Base-by-base conservation (phyloP, 192 early-diverging fungal species). In the Entrophospora sp. region DNA sequence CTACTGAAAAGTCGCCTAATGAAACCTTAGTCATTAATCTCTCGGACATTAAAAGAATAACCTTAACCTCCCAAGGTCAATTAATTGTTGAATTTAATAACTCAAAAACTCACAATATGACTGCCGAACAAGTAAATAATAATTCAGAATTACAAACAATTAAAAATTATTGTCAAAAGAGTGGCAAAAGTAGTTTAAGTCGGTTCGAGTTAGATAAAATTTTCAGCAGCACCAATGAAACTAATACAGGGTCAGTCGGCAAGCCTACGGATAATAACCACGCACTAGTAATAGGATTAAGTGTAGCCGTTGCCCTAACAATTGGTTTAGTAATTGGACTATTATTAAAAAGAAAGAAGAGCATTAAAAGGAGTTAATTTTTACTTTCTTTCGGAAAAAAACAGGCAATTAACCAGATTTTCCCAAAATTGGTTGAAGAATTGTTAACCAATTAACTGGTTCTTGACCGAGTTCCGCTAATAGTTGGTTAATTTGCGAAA, bases 401-500 rank as follows among this genome's bases (percentile, higher is more conserved):
- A n/a, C n/a, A n/a, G n/a, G n/a, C n/a, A n/a, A n/a, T n/a, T n/a
- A n/a, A n/a, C n/a, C n/a, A n/a, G n/a, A n/a, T n/a, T n/a, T 57
- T 57, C n/a, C 30, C n/a, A 35, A 37, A 37, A 8, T 4, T 35
- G 56, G 32, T 35, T 58, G 31, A 0, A 35, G 1, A 37, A 58
- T 58, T 35, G 56, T 8, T 38, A 58, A 18, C 16, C 56, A 58
- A 8, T 34, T 36, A 58, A 58, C 16, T 57, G 55, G 55, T 37
- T 58, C 56, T 20, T 58, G 6, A 10, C 55, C 55, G 14, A 31
- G 4, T 36, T 35, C 56, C 18, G 18, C 16, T 18, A 58, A 37
- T 37, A 58, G 35, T 36, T 58, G 0, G 4, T 58, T 58, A 58
- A 36, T 4, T 34, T 58, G 31, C 10, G 56, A 58, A 58, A 58